Percentiles rank a stretch among this genome's conserved stretches.
Conservation (phyloP, 2,329 filamentous ascomycete genomes). For the Didymella lethalis region DNA sequence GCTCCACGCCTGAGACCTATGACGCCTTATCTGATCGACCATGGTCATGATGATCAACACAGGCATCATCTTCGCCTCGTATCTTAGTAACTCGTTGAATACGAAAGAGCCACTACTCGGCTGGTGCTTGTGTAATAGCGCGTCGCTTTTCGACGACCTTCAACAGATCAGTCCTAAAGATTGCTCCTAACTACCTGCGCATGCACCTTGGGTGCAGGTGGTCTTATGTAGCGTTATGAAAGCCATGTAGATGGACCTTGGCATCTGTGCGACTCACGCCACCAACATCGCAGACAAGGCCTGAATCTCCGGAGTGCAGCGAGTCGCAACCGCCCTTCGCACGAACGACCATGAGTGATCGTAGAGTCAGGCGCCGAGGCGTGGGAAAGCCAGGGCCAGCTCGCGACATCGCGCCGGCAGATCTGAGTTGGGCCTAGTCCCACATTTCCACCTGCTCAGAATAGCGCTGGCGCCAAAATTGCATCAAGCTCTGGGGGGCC, state of each 20-base stretch:
- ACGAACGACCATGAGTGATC: slow-evolving; percentile 10
- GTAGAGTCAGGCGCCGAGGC: slow-evolving; percentile 5
- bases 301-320: slow-evolving; percentile 9
- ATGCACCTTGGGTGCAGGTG: not conserved
- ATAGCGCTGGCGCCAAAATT: slow-evolving; percentile 21
- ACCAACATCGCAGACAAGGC: not conserved
- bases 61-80: slow-evolving; percentile 10
- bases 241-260: not conserved
- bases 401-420: slow-evolving; percentile 7
- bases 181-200: no score
- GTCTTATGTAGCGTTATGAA: not conserved
- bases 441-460: slow-evolving; percentile 14
- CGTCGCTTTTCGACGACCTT: slow-evolving; percentile 7
- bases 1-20: not conserved
- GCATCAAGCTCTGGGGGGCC: slow-evolving; percentile 17
- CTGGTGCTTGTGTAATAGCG: slow-evolving; percentile 1
- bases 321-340: slow-evolving; percentile 3
- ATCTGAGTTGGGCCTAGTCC: slow-evolving; percentile 23
- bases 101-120: slow-evolving; percentile 9
- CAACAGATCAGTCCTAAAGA: slow-evolving; percentile 1
- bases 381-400: slow-evolving; percentile 4
- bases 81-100: slow-evolving; percentile 2
- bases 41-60: slow-evolving; percentile 9
- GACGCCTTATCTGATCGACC: not conserved
- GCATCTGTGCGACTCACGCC: not conserved